Conservation (phyloP, 2,329 filamentous ascomycete species). For the Pseudogymnoascus sp. region DNA sequence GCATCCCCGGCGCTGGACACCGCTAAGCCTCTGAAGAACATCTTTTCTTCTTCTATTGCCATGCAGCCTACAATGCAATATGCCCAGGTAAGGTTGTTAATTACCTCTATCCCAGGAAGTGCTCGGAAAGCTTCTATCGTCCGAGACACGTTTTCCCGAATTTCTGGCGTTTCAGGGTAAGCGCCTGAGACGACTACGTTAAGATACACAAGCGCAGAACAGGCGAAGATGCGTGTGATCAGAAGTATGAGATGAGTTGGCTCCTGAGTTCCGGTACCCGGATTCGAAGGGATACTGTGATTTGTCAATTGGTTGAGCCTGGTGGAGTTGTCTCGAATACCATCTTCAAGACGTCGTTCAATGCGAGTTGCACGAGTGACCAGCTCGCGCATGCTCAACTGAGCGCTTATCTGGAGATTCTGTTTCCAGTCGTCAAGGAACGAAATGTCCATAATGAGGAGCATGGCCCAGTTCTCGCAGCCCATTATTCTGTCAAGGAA, state of each 20-base stretch:
- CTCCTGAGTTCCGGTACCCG: not conserved
- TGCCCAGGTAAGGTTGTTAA: slow-evolving; percentile 18
- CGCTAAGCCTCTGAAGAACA: slow-evolving; percentile 16
- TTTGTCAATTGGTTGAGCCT: not conserved
- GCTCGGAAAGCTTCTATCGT: slow-evolving; percentile 13
- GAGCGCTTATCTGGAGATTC: slow-evolving; percentile 35
- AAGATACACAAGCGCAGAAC: slow-evolving; percentile 17
- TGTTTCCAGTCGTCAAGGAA: slow-evolving; percentile 51
- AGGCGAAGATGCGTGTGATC: slow-evolving; percentile 15
- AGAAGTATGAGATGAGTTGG: not conserved
- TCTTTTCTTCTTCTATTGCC: slow-evolving; percentile 14
- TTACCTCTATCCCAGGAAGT: slow-evolving; percentile 14
- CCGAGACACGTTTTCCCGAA: slow-evolving; percentile 11
- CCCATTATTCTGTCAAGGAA: slow-evolving; percentile 45
- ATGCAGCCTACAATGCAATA: slow-evolving; percentile 20
- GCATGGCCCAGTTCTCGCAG: slow-evolving; percentile 48
- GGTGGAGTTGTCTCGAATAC: slow-evolving; percentile 5
- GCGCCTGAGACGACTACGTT: slow-evolving; percentile 16
- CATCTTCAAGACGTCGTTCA: slow-evolving; percentile 13
- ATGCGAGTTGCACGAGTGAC: slow-evolving; percentile 32
- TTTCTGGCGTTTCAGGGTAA: slow-evolving; percentile 14
- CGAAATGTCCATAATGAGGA: slow-evolving; percentile 44
- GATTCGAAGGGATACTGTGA: not conserved
- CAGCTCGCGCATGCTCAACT: slow-evolving; percentile 39
- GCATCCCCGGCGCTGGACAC: not conserved